Base-by-base conservation (phyloP, 2,329 filamentous ascomycete species). In the Claviceps maximensis region DNA sequence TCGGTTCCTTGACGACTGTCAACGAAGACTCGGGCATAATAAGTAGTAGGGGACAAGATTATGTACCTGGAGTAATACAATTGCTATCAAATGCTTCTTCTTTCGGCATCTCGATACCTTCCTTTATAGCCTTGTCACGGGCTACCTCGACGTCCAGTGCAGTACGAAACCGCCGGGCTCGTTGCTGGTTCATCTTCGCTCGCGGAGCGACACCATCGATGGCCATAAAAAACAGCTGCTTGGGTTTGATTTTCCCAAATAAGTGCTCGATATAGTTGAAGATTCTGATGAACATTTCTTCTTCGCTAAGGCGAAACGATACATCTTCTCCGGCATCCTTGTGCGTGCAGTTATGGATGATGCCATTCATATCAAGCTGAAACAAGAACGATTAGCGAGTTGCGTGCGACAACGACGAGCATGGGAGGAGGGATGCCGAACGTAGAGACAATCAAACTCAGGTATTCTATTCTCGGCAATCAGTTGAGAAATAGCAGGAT, bases 231-330 rank as follows among this genome's bases (percentile, higher is more conserved):
- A 98, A 98, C 38, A 98, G 80, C 75, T 96, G 85, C 72, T 95
- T 91, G 13, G 93, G 93, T 70, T 97, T 97, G 67, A 98, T 98
- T 71, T 96, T 98, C 62, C 91, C 90, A 69, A 95, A 98, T 51
- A 98, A 72, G 73, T 98, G 93, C 70, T 98, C 93, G 60, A 98
- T 98, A 69, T 98, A 98, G 72, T 97, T 97, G 80, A 98, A 98
- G 63, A 98, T 98, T 54, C 89, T 87, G 61, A 98, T 96, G 67
- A 98, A 98, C 93, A 98, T 98, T 70, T 96, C 88, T 68, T 98
- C 91, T 69, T 98, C 94, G 54, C 86, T 91, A 71, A 97, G 84
- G 53, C 93, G 89, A 64, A 94, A 94, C 1, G 88, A 89, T 4
- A 89, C 83, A 66, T 91, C 90, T 65, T 94, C 90, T 52, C 71